Base-by-base conservation (phyloP, 2,329 filamentous ascomycete species). In the Xylariaceae sp. region DNA sequence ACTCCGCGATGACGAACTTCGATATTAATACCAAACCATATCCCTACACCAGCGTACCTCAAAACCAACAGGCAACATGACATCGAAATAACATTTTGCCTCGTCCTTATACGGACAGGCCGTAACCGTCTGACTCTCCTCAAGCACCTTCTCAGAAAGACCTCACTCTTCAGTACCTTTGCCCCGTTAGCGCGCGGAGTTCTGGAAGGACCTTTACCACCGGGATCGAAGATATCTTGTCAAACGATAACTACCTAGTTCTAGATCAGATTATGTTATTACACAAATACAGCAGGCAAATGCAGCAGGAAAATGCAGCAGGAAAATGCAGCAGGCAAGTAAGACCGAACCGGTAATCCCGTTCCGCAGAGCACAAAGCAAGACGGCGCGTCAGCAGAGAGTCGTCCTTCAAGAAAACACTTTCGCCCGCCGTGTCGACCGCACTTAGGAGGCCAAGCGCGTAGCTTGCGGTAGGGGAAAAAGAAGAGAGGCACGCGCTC, bases 91-190 rank as follows among this genome's bases (percentile, higher is more conserved):
- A 53, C 80, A 74, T 19, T 19, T 19, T 0, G 84, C 84, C 51
- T 79, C 75, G 1, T 85, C 85, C 64, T 88, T 88, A 62, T 88
- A 88, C 2, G 85, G 85, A 66, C 85, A 88, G 50, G 73, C 70
- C 0, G 81, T 84, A n/a, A 65, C 68, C 0, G 78, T 80, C 1
- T 71, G 65, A 60, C 81, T 86, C 5, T 73, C 72, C 0, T 68
- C 67, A 7, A 86, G 68, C 5, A 75, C 60, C 2, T 68, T 61
- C 40, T 68, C 69, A 40, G 2, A 19, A 19, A 19, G 19, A 19
- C 19, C 19, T 19, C 19, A 19, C 19, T 19, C 19, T 19, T 19
- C 19, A 19, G 19, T 19, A 19, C 19, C 19, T 19, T 19, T 19
- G 19, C 19, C 19, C 19, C 19, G 19, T 19, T 19, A 19, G 19